phyloP scores from a whole-genome alignment of 2,329 filamentous ascomycete genomes.

The Nemania sp. region DNA sequence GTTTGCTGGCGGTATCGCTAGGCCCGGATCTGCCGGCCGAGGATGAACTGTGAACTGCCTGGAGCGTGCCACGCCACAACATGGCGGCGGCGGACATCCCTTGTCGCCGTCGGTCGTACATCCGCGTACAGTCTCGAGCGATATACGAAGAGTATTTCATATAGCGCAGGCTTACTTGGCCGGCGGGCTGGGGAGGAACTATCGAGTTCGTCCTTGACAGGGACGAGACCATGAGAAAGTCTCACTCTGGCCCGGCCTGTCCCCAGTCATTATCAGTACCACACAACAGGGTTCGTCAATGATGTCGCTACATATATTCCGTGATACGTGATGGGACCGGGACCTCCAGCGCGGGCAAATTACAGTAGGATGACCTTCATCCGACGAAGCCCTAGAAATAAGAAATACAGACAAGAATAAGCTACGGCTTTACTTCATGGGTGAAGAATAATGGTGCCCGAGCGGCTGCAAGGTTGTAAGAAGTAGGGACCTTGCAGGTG shows the following conservation, averaged over 20 bases:
- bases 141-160: conserved; percentile 12
- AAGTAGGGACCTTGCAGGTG: conserved; percentile 21
- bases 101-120: conserved; percentile 18
- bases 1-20: conserved; percentile 7
- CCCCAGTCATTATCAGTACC: background rate
- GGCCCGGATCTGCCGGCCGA: conserved; percentile 1
- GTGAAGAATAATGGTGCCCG: background rate
- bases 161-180: conserved; percentile 18
- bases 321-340: background rate
- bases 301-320: background rate
- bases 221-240: background rate
- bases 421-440: background rate
- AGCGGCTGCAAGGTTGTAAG: background rate
- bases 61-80: conserved; percentile 19
- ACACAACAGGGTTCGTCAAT: background rate
- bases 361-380: background rate
- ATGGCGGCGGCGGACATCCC: conserved; percentile 15
- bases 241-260: background rate
- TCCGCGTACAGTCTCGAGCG: conserved; percentile 8
- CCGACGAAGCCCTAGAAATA: background rate
- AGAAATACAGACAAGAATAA: background rate
- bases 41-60: background rate
- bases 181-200: background rate
- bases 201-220: conserved; percentile 7
- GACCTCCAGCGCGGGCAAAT: background rate